These are phyloP conservation scores for Lotmaria passim DNA, from an alignment of 208 protist genomes.

Conservation along the genomic window DNA sequence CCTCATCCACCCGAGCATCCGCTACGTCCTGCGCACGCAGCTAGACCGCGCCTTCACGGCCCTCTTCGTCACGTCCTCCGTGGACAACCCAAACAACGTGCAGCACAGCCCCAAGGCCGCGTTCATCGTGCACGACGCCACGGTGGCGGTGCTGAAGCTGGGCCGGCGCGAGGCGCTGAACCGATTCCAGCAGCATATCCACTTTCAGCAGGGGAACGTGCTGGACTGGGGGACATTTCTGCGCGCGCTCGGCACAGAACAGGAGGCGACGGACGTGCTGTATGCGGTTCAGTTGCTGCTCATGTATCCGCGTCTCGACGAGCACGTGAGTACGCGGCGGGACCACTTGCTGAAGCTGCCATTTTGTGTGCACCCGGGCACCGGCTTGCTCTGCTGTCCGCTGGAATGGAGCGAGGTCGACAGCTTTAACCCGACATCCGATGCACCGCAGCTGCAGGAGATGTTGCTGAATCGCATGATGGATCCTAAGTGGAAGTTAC, in stretches of 20 bases:
- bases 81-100: slow-evolving; percentile 82
- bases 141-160: slow-evolving; percentile 72
- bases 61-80: slow-evolving; percentile 63
- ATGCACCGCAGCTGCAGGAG: slow-evolving; percentile 74
- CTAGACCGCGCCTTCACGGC: slow-evolving; percentile 67
- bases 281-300: slow-evolving; percentile 72
- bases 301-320: slow-evolving; percentile 97
- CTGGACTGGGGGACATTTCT: slow-evolving; percentile 63
- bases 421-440: slow-evolving; percentile 65
- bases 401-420: slow-evolving; percentile 74
- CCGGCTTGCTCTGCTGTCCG: slow-evolving; percentile 85
- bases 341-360: slow-evolving; percentile 99
- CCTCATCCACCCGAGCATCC: slow-evolving; percentile 83
- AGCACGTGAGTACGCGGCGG: slow-evolving; percentile 95
- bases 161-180: slow-evolving; percentile 65
- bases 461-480: slow-evolving; percentile 73
- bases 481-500: slow-evolving; percentile 66
- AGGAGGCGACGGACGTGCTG: slow-evolving; percentile 59
- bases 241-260: slow-evolving; percentile 47
- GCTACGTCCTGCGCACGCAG: slow-evolving; percentile 47
- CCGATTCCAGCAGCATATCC: slow-evolving; percentile 58
- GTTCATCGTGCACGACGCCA: slow-evolving; percentile 68
- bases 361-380: slow-evolving; percentile 97
- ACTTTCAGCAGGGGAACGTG: slow-evolving; percentile 64
- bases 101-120: slow-evolving; percentile 59